Conservation (phyloP, 495 filamentous ascomycete species). For the Tuber microsphaerosporum region DNA sequence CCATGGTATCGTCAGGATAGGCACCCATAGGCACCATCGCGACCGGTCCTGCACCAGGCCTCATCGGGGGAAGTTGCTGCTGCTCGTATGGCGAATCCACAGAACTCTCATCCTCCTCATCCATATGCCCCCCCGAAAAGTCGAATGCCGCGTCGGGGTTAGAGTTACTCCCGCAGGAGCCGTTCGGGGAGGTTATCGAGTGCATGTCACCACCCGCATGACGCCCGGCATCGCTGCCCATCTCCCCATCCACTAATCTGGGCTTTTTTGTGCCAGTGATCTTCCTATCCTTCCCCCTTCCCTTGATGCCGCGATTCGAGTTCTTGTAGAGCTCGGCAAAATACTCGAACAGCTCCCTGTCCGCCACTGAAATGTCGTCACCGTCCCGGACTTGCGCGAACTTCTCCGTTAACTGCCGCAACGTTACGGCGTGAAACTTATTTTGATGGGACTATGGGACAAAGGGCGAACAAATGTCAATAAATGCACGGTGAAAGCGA, state of each 20-base stretch:
- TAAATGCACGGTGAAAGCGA: constrained; percentile 1
- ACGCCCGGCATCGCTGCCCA: constrained; percentile 25
- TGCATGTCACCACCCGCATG: constrained; percentile 37
- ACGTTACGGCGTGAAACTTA: constrained; percentile 70
- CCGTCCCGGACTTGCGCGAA: constrained; percentile 61
- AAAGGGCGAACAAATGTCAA: constrained; percentile 22
- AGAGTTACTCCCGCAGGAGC: constrained; percentile 38
- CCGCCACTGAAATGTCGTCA: constrained; percentile 56
- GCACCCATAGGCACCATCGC: constrained; percentile 36
- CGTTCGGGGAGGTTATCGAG: constrained; percentile 36
- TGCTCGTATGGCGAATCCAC: constrained; percentile 39
- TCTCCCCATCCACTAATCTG: constrained; percentile 31
- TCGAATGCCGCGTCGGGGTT: constrained; percentile 37
- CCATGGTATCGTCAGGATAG: constrained; percentile 37
- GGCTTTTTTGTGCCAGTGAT: constrained; percentile 43
- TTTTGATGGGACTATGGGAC: constrained; percentile 76
- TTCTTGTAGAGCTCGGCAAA: constrained; percentile 87
- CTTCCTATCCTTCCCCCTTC: constrained; percentile 75
- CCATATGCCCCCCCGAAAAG: constrained; percentile 34
- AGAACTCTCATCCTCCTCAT: constrained; percentile 40
- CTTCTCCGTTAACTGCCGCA: constrained; percentile 63
- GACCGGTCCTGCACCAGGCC: constrained; percentile 32
- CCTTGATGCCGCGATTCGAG: constrained; percentile 88
- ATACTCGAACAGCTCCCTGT: constrained; percentile 78
- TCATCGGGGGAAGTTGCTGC: constrained; percentile 40